Evolutionary conservation across 176 grass and related monocot genomes (phyloP), one percentile per base, ranked within the genome.

Genomic region (Paspalum vaginatum): DNA sequence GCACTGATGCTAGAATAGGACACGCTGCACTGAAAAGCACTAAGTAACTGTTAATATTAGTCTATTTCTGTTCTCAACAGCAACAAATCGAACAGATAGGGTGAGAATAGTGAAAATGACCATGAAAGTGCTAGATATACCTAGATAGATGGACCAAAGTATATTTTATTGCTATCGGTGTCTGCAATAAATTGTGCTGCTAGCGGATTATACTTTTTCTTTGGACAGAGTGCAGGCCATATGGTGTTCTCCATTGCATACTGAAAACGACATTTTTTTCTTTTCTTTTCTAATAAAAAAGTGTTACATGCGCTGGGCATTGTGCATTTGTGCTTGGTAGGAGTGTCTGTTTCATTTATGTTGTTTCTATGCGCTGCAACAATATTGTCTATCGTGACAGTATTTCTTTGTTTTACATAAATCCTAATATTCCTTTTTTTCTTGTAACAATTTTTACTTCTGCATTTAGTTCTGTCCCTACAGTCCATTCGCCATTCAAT

Each of bases 401-500:
- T 52, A 68, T 81, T 86, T 61, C 54, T 70, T 10, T 58, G 60
- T 16, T 86, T 73, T 74, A 27, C 69, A 17, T 21, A 53, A 49
- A 75, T 66, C 48, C 25, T 41, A 47, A 59, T 37, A 8, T 56
- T 81, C 43, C 17, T 58, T 51, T 76, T 69, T 75, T 37, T 61
- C 42, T 7, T 56, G 50, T 6, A 55, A 42, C 43, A 20, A 43
- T 40, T 26, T 50, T 57, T 26, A 26, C 61, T 75, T 75, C 70
- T 18, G 18, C 42, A 49, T 75, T 75, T 26, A 67, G 15, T 75
- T 58, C 26, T 74, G 38, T 20, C 24, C 20, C 7, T 61, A 24
- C 14, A 15, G 15, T 60, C 27, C 20, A 60, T 75, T 77, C 65
- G 52, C 17, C n/a, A 37, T 75, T 52, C 32, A 60, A 41, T 75